Evolutionary conservation across 345 rosid genomes (phyloP).

Genomic region (Pistacia vera): DNA sequence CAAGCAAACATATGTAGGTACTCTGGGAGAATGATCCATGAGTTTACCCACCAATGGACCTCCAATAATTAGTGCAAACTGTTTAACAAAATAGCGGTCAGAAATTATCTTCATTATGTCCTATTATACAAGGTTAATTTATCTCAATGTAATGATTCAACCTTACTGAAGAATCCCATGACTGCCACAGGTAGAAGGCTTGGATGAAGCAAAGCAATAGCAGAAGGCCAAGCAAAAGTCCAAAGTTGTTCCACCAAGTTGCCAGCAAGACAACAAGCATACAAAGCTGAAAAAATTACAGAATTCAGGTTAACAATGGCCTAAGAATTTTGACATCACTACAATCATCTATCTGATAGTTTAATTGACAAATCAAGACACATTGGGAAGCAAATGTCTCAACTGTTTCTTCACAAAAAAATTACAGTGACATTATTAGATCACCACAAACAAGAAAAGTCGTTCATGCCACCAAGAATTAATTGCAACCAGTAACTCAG

Average conservation of each 20-base stretch:
- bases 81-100: constrained; percentile 25
- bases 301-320: constrained; percentile 15
- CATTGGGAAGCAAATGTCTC: constrained; percentile 5
- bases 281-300: constrained; percentile 52
- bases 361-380: constrained; percentile 13
- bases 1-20: constrained; percentile 71
- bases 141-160: constrained; percentile 23
- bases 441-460: neutral
- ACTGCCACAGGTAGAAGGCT: constrained; percentile 96
- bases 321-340: neutral
- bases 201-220: constrained; percentile 89
- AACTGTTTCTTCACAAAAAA: neutral
- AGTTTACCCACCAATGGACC: constrained; percentile 90
- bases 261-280: constrained; percentile 77
- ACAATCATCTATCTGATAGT: neutral
- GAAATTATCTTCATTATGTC: neutral
- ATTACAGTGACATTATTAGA: neutral
- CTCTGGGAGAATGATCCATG: constrained; percentile 90
- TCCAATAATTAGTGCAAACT: constrained; percentile 72
- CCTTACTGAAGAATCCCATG: constrained; percentile 83
- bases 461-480: neutral
- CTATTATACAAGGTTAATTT: neutral
- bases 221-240: constrained; percentile 97
- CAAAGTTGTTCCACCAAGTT: constrained; percentile 91
- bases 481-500: neutral